phyloP scores from a whole-genome alignment of 306 rosid genomes.

The Casuarina glauca region DNA sequence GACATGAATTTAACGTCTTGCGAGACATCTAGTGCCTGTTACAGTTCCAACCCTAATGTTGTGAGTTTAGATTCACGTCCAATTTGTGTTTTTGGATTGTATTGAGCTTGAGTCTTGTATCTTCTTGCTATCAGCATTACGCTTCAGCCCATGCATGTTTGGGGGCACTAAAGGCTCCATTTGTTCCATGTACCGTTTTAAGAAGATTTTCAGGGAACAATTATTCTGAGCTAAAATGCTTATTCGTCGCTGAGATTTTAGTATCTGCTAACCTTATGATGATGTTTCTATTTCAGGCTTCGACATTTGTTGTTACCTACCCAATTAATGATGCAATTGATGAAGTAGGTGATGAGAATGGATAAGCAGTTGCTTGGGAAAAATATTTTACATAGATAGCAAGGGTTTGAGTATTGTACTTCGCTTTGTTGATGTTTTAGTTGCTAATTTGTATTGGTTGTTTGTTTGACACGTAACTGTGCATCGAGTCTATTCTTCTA shows the following conservation, averaged over 20 bases:
- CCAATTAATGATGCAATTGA: constrained; percentile 83
- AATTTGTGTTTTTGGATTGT: constrained; percentile 18
- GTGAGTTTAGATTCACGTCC: background rate
- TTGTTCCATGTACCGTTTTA: constrained; percentile 84
- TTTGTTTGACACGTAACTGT: constrained; percentile 17
- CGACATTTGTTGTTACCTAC: constrained; percentile 84
- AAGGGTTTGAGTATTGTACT: constrained; percentile 56
- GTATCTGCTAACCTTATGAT: constrained; percentile 28
- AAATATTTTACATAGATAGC: constrained; percentile 77
- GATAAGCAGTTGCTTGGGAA: constrained; percentile 85
- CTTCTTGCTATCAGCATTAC: constrained; percentile 65
- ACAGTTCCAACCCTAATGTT: no score
- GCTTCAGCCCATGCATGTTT: constrained; percentile 80
- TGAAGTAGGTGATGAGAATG: constrained; percentile 74
- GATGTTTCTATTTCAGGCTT: constrained; percentile 61
- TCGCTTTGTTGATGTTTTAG: constrained; percentile 1
- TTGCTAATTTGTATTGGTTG: constrained; percentile 23
- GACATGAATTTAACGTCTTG: background rate
- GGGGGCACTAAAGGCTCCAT: constrained; percentile 95
- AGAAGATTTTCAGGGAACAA: constrained; percentile 90
- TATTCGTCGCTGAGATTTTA: constrained; percentile 18
- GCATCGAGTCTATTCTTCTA: background rate
- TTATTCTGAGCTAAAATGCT: constrained; percentile 69
- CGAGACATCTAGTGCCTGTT: background rate
- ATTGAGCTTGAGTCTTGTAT: constrained; percentile 26